Evolutionary conservation across 305 asterid species (phyloP), one percentile per base, ranked within the genome.

Genomic region (Stenogyne calaminthoides): DNA sequence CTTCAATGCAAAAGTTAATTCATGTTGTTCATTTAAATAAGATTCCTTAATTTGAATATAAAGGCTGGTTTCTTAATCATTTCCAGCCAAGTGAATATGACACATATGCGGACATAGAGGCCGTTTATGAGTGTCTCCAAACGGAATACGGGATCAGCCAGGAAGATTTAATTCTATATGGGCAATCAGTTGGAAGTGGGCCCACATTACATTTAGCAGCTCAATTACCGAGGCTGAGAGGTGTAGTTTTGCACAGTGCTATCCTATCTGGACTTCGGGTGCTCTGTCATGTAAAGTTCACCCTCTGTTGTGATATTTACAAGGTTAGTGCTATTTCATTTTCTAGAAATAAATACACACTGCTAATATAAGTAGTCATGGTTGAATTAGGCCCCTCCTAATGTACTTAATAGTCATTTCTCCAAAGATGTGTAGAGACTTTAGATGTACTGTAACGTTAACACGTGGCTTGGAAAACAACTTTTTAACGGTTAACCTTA

Each of bases 121-220:
- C 99, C 7, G 97, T 91, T 12, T 95, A 95, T 7, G 95, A 91
- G 76, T 90, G 98, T 82, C 98, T 95, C 78, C 93, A 92, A 76
- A 84, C 95, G 1, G 96, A 95, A 73, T 95, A 92, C 69, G 99
- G 99, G 70, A 79, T 89, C 34, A 84, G 97, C 85, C 98, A 95
- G 77, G 99, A 95, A 80, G 96, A 90, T 80, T 52, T 95, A 59
- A 91, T 95, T 77, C 81, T 95, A 9, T 95, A 95, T 52, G 99
- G 99, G 42, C 99, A 95, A 78, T 95, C 99, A 20, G 99, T 95
- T 46, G 99, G 99, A 76, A 95, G 99, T 76, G 99, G 99, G 57
- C 98, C 99, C 56, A 95, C 99, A 4, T 75, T 95, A 80, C 99
- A 95, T 80, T 78, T 95, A 80, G 99, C 99, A 25, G 93, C 99